Evolutionary conservation across 176 grass and related monocot species (phyloP).

Genomic region (Cymbopogon citratus): DNA sequence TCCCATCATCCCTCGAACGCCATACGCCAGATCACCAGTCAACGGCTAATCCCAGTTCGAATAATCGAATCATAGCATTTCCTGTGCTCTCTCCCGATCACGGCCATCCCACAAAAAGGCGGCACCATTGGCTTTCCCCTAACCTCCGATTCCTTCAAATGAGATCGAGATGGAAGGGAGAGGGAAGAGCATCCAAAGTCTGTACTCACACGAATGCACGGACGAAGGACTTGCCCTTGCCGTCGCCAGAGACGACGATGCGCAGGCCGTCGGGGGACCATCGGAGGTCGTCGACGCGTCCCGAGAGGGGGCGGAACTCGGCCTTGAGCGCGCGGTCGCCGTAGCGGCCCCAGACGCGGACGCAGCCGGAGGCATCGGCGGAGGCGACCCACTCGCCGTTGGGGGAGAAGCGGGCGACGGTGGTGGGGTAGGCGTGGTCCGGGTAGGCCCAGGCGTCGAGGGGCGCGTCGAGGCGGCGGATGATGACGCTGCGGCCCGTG

Average conservation of each 20-base stretch:
- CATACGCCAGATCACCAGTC: not conserved
- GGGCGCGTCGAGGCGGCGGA: conserved; percentile 76
- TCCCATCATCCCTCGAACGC: not conserved
- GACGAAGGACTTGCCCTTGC: conserved; percentile 84
- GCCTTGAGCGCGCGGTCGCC: conserved; percentile 92
- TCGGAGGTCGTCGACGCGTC: conserved; percentile 86
- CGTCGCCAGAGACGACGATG: conserved; percentile 90
- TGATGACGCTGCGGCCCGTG: conserved; percentile 70
- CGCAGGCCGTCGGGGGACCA: conserved; percentile 92
- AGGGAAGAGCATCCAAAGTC: not conserved
- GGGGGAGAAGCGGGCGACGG: conserved; percentile 89
- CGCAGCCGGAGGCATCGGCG: conserved; percentile 71
- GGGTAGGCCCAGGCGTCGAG: conserved; percentile 65
- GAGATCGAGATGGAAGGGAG: conserved; percentile 10
- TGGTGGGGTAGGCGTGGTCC: conserved; percentile 82
- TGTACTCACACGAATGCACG: conserved; percentile 78
- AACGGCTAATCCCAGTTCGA: not conserved
- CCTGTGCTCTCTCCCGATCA: not conserved
- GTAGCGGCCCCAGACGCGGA: conserved; percentile 80
- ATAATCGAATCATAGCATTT: not conserved
- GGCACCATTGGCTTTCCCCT: not conserved
- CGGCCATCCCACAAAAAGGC: not conserved
- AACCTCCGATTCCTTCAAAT: not conserved
- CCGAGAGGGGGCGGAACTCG: conserved; percentile 86
- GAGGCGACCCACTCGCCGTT: conserved; percentile 98